These are phyloP conservation scores for Beauveria medogensis DNA, from an alignment of 2,329 filamentous ascomycete species.

Conservation along the genomic window DNA sequence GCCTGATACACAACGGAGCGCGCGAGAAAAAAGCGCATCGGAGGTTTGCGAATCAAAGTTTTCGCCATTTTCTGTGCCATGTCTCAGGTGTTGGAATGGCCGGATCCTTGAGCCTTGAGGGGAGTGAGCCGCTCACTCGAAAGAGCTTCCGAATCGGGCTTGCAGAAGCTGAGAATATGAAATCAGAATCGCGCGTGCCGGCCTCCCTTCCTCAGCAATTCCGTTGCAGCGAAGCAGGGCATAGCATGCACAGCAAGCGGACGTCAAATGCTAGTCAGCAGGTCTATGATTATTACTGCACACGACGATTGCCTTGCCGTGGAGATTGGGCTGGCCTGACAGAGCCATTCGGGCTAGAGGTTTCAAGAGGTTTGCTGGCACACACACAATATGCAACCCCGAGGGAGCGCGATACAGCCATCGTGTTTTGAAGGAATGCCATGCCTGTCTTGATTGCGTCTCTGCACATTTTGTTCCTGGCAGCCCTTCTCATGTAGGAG, in stretches of 20 bases:
- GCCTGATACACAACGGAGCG: constrained; percentile 2
- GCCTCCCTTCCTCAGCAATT: background rate
- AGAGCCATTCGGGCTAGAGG: background rate
- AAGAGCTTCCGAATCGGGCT: constrained; percentile 3
- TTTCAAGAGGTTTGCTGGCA: background rate
- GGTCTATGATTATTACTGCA: background rate
- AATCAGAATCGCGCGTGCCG: background rate
- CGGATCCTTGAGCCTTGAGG: background rate
- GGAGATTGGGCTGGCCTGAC: background rate
- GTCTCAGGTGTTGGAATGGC: background rate
- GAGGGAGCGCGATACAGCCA: background rate
- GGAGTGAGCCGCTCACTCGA: background rate
- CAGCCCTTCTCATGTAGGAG: background rate
- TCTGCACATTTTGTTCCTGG: background rate
- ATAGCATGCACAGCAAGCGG: background rate
- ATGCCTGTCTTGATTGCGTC: background rate
- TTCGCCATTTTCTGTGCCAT: background rate
- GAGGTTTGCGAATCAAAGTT: background rate
- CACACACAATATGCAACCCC: background rate
- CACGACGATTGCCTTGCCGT: background rate
- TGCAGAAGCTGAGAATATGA: background rate
- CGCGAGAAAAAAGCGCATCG: background rate
- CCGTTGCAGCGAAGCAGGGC: background rate
- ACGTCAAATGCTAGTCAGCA: background rate
- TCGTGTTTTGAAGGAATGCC: background rate